Evolutionary conservation across 495 filamentous ascomycete species (phyloP).

Genomic region (Aspergillus carlsbadensis): DNA sequence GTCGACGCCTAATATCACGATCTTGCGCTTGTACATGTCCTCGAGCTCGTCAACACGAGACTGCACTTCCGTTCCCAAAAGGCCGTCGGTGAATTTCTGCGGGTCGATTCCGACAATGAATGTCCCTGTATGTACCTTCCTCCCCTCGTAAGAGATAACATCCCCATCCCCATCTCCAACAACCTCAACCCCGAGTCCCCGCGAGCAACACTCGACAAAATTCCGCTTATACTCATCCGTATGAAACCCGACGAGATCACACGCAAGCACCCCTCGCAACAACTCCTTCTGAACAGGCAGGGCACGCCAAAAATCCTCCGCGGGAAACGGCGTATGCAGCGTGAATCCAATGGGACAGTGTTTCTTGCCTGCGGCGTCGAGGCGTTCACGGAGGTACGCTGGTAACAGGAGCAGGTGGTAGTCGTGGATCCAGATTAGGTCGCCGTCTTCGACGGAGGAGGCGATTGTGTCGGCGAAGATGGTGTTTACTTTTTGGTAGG

Average conservation of each 20-base stretch:
- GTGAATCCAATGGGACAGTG: conserved; percentile 88
- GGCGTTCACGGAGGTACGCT: conserved; percentile 76
- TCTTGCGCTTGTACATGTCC: conserved; percentile 80
- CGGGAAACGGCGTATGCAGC: conserved; percentile 92
- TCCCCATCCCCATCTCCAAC: conserved; percentile 54
- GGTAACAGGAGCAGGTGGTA: conserved; percentile 95
- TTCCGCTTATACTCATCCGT: conserved; percentile 93
- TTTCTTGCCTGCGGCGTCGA: conserved; percentile 55
- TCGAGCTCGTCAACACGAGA: conserved; percentile 74
- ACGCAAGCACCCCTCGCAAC: conserved; percentile 74
- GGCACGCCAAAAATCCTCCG: conserved; percentile 86
- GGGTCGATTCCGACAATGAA: conserved; percentile 95
- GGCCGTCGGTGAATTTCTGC: conserved; percentile 78
- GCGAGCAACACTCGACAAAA: conserved; percentile 75
- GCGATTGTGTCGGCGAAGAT: conserved; percentile 79
- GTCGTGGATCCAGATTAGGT: conserved; percentile 94
- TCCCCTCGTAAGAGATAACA: conserved; percentile 74
- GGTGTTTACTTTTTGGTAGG: conserved; percentile 82
- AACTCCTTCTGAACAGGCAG: conserved; percentile 84
- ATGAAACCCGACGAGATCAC: conserved; percentile 90
- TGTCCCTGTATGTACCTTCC: conserved; percentile 70
- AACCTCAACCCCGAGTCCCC: conserved; percentile 63
- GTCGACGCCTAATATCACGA: conserved; percentile 91
- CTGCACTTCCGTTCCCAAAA: conserved; percentile 71
- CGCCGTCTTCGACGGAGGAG: conserved; percentile 69